Conservation (phyloP, 176 grass and related monocot species). For the Pontederia paniculata region DNA sequence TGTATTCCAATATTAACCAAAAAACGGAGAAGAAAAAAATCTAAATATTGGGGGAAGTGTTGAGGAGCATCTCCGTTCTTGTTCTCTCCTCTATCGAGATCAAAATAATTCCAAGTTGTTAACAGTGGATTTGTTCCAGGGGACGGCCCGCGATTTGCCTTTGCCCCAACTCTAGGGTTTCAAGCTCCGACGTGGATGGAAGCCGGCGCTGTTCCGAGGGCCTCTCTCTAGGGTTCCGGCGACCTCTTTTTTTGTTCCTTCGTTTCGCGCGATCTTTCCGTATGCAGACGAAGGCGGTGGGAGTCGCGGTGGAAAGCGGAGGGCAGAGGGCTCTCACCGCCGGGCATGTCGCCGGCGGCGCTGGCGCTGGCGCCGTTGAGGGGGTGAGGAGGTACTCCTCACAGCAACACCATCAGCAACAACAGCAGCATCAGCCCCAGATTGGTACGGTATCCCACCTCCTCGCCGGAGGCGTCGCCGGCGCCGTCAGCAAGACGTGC, state of each 20-base stretch:
- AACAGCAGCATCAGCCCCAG: constrained; percentile 51
- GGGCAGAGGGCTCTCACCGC: constrained; percentile 23
- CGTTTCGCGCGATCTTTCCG: background rate
- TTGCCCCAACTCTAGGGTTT: no score
- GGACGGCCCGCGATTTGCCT: no score
- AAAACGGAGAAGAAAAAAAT: no score
- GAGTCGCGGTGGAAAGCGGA: constrained; percentile 37
- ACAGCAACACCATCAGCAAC: constrained; percentile 25
- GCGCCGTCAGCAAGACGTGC: constrained; percentile 95
- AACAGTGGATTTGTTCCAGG: no score
- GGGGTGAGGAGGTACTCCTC: constrained; percentile 7
- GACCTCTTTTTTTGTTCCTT: no score
- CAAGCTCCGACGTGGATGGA: background rate
- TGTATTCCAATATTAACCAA: no score
- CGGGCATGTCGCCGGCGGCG: constrained; percentile 28
- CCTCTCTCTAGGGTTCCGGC: background rate
- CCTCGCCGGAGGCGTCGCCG: constrained; percentile 82
- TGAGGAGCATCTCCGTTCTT: no score
- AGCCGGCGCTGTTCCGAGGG: constrained; percentile 3
- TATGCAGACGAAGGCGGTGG: constrained; percentile 73
- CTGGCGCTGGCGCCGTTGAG: constrained; percentile 15
- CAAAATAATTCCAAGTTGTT: no score
- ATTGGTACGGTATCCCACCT: constrained; percentile 57
- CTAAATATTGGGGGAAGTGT: no score
- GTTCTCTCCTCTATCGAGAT: no score